phyloP scores from a whole-genome alignment of 768 basidiomycete genomes.

The Mycena kentingensis region DNA sequence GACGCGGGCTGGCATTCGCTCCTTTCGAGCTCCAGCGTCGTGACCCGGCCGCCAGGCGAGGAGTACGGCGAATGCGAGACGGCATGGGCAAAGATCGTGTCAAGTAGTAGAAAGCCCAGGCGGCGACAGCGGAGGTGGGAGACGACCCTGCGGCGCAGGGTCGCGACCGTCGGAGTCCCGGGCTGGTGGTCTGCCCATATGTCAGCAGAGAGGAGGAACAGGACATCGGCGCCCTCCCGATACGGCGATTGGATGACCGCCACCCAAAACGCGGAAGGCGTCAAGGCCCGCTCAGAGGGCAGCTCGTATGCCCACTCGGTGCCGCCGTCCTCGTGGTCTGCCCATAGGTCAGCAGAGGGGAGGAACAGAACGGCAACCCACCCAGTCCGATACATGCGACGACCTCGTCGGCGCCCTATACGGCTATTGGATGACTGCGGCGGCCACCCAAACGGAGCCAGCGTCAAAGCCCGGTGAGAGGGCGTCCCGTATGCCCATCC shows the following conservation, averaged over 20 bases:
- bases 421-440: not conserved
- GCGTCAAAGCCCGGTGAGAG: too few species aligned
- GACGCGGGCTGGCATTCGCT: not conserved
- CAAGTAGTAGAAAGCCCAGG: conserved; percentile 24
- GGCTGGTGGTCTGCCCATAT: conserved; percentile 11
- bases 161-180: conserved; percentile 14
- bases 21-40: conserved; percentile 1
- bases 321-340: too few species aligned
- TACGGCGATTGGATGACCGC: not conserved
- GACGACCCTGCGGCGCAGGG: conserved; percentile 32
- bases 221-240: not conserved
- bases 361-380: too few species aligned
- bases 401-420: not conserved
- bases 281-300: too few species aligned
- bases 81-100: conserved; percentile 20
- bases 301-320: too few species aligned
- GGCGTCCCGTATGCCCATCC: too few species aligned
- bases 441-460: not conserved
- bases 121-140: conserved; percentile 26
- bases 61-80: too few species aligned
- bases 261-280: conserved; percentile 9
- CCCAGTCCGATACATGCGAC: too few species aligned
- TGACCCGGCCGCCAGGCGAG: too few species aligned
- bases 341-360: too few species aligned
- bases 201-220: not conserved